Evolutionary conservation across 2,329 filamentous ascomycete species (phyloP).

Genomic region (Colletotrichum sp.): DNA sequence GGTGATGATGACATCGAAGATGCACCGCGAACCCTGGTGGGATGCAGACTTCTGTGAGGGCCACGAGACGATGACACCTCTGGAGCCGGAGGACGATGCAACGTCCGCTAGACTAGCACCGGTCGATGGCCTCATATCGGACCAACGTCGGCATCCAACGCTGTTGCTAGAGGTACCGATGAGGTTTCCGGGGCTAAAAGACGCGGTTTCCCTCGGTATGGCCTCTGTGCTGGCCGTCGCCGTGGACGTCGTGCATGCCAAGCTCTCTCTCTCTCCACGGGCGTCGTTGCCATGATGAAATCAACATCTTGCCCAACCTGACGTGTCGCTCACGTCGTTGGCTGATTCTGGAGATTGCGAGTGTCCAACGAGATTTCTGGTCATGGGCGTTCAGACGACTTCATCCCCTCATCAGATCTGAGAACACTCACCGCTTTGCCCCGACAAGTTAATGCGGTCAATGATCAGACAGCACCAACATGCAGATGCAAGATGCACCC

Average conservation of each 20-base stretch:
- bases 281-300: not conserved
- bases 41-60: not conserved
- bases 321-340: not conserved
- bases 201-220: not conserved
- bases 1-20: not conserved
- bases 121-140: not conserved
- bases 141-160: not conserved
- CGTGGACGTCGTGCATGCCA: not conserved
- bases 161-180: not conserved
- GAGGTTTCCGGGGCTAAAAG: not conserved
- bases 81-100: not conserved
- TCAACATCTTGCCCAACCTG: not conserved
- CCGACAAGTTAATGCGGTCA: not conserved
- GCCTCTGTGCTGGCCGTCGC: not conserved
- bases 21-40: not conserved
- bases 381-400: not conserved
- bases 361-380: not conserved
- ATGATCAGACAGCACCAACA: not conserved
- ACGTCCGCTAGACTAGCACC: not conserved
- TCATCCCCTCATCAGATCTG: not conserved
- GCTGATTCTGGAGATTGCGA: not conserved
- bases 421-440: too few species aligned
- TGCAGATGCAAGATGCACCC: not conserved
- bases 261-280: not conserved
- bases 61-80: not conserved